Evolutionary conservation across 1,284 basidiomycete genomes (phyloP).

Genomic region (Pseudozyma sp.): DNA sequence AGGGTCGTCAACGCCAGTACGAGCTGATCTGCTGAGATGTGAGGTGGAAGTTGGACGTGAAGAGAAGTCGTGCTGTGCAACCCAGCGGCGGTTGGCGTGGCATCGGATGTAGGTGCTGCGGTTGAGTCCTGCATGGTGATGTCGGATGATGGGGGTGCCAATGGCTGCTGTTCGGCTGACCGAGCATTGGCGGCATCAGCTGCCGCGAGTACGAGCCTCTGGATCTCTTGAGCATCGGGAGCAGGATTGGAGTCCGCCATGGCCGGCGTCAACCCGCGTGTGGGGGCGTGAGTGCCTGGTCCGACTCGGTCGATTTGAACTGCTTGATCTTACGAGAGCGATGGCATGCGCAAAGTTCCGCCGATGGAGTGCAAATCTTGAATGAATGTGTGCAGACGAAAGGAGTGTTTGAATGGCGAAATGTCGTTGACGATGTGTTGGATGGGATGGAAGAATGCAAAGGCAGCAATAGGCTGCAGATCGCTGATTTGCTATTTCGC

Average conservation of each 20-base stretch:
- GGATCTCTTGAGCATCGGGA: constrained; percentile 44
- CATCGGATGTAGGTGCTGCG: background rate
- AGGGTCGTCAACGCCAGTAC: constrained; percentile 26
- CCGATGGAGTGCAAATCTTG: no score
- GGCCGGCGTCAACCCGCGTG: constrained; percentile 20
- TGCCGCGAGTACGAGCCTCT: constrained; percentile 26
- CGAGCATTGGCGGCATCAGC: constrained; percentile 16
- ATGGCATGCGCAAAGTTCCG: constrained; percentile 11
- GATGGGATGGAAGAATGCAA: constrained; percentile 10
- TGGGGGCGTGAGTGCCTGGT: constrained; percentile 15
- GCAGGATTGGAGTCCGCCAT: constrained; percentile 42
- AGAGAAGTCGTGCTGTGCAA: constrained; percentile 4
- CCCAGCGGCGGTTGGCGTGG: background rate
- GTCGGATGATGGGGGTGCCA: constrained; percentile 12
- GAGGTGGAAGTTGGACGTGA: constrained; percentile 26
- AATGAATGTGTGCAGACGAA: background rate
- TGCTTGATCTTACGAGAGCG: constrained; percentile 1
- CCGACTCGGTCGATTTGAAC: background rate
- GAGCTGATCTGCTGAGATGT: constrained; percentile 30
- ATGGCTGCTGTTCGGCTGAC: constrained; percentile 6
- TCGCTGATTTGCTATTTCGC: constrained; percentile 7
- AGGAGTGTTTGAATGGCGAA: constrained; percentile 5
- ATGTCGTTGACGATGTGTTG: no score
- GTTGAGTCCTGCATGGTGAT: constrained; percentile 20
- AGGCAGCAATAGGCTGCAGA: no score